Evolutionary conservation across 139 green algal genomes (phyloP), one percentile per base, ranked within the genome.

Genomic region (Nannochloris sp.): DNA sequence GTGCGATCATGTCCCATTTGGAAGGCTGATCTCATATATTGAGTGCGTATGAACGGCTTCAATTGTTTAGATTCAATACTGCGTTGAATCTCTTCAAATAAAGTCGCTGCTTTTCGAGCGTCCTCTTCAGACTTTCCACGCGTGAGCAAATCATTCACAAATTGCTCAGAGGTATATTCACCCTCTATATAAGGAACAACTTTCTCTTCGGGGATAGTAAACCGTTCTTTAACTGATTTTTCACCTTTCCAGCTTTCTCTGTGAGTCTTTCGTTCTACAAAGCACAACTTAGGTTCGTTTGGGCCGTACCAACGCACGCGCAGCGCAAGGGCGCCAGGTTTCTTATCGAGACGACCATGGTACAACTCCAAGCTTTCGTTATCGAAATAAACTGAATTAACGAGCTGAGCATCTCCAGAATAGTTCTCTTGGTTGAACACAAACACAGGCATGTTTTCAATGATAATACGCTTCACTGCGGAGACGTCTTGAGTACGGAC

Each of bases 231-330:
- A 24, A 97, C 88, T 45, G 69, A 87, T 70, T 91, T 83, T 76
- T 97, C 92, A 10, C 76, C 88, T 83, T 83, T 87, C 82, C 82
- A 85, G 39, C 73, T 85, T 76, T 96, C 90, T 35, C 84, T 77
- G 75, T 97, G 92, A 27, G 90, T 96, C 85, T 97, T 97, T 68
- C 92, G 85, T 83, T 97, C 92, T 31, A 97, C 64, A 69, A 96
- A 97, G 27, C 91, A 90, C 39, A 75, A 61, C 10, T 56, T 64
- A 6, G 85, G 87, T 15, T 87, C 79, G n/a, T 72, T 67, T 30
- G 74, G 68, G 31, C 90, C 91, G 54, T 97, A 97, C 91, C 91
- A 95, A 3, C 90, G 74, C 54, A 96, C 78, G 46, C 92, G 79
- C 23, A 97, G 55, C 5, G 90, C 89, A 19, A 96, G 86, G 2